These are phyloP conservation scores for Fusarium goolgardi DNA, from an alignment of 2,329 filamentous ascomycete genomes.

Conservation along the genomic window DNA sequence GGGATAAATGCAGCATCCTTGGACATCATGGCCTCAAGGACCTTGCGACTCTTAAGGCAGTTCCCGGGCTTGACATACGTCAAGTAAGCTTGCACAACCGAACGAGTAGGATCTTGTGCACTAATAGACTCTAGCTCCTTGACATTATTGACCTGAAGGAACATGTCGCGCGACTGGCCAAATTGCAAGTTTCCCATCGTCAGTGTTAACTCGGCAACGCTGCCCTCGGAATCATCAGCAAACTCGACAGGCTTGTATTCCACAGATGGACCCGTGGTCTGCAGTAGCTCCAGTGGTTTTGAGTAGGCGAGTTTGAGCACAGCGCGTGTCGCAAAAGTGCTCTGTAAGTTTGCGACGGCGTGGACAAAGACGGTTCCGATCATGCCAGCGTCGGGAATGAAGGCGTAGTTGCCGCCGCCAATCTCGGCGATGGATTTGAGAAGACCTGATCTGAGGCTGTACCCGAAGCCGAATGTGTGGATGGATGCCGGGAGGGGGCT, in stretches of 20 bases:
- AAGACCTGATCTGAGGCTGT: constrained; percentile 56
- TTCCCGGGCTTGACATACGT: constrained; percentile 48
- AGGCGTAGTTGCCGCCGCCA: constrained; percentile 68
- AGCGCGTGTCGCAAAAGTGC: constrained; percentile 65
- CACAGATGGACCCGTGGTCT: constrained; percentile 56
- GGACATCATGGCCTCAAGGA: constrained; percentile 1
- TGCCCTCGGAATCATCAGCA: constrained; percentile 19
- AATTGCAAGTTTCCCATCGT: constrained; percentile 66
- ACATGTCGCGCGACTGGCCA: constrained; percentile 69
- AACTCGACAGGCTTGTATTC: constrained; percentile 48
- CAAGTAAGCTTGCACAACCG: constrained; percentile 51
- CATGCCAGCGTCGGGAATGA: constrained; percentile 72
- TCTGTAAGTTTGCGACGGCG: constrained; percentile 70
- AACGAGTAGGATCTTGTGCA: constrained; percentile 16
- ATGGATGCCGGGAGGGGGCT: constrained; percentile 56
- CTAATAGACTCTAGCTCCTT: constrained; percentile 18
- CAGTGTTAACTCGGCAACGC: constrained; percentile 51
- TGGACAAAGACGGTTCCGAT: constrained; percentile 72
- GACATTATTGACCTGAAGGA: constrained; percentile 53
- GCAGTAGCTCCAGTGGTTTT: constrained; percentile 51
- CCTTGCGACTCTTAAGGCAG: constrained; percentile 3
- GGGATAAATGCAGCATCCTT: not conserved
- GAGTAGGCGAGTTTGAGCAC: constrained; percentile 57
- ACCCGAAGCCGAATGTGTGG: constrained; percentile 55
- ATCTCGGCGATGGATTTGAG: constrained; percentile 70